Evolutionary conservation across 192 early-diverging fungal species (phyloP).

Genomic region (Fimicolochytrium jonesii): DNA sequence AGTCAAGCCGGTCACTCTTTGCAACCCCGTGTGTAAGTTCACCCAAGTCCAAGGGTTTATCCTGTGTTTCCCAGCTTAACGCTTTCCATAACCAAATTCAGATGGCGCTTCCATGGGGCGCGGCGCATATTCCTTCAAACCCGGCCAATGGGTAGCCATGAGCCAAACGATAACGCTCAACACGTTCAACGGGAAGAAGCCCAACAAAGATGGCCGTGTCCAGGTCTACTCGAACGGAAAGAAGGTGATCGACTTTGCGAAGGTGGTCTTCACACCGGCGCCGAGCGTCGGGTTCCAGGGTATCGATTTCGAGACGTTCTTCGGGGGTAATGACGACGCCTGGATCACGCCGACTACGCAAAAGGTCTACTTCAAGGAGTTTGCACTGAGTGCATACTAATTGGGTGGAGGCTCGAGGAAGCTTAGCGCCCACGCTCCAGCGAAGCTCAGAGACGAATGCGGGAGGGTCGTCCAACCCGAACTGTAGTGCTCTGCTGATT

Average conservation of each 20-base stretch:
- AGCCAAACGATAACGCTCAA: constrained; percentile 41
- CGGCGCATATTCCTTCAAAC: constrained; percentile 40
- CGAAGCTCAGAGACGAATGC: too few species aligned
- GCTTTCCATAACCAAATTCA: too few species aligned
- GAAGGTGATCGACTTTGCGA: constrained; percentile 15
- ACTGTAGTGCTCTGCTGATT: too few species aligned
- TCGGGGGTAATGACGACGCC: constrained; percentile 26
- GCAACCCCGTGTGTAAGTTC: constrained; percentile 33
- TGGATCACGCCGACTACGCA: constrained; percentile 32
- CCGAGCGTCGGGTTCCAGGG: constrained; percentile 24
- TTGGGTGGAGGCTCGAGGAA: too few species aligned
- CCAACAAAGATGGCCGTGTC: constrained; percentile 23
- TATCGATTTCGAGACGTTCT: constrained; percentile 44
- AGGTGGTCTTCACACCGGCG: constrained; percentile 8
- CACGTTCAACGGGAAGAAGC: constrained; percentile 12
- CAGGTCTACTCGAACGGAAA: constrained; percentile 22
- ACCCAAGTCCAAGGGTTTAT: too few species aligned
- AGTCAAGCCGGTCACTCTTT: constrained; percentile 41
- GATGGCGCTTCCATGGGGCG: constrained; percentile 50
- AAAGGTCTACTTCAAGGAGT: constrained; percentile 32
- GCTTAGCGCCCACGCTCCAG: too few species aligned
- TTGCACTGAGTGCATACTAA: constrained; percentile 11
- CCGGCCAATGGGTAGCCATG: constrained; percentile 44
- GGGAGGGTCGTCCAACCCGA: too few species aligned
- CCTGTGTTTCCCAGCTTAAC: too few species aligned